Base-by-base conservation (phyloP, 805 yeast species). In the Starmerella davenportii region DNA sequence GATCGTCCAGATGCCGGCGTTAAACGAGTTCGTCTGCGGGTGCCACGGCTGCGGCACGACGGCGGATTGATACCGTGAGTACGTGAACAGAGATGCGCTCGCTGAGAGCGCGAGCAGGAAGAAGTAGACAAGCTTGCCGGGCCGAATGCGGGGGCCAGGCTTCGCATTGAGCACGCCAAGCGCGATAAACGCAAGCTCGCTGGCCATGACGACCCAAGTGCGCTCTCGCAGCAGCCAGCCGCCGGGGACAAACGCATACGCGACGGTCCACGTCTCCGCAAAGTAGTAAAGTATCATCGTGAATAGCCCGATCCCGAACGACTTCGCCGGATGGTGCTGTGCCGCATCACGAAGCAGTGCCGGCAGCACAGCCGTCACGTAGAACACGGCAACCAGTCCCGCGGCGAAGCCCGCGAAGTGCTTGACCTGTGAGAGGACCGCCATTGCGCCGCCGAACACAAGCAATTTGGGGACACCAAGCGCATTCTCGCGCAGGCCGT, bases 1-100 rank as follows among this genome's bases (percentile, higher is more conserved):
- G 46, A 90, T 76, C 18, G 96, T 87, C 98, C 98, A 90, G 44
- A 90, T 85, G 56, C 96, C 98, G 2, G 95, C 85, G 1, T 95
- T 84, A 50, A 90, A 70, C 4, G 80, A 56, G 48, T 74, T 70
- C 5, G 66, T 69, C n/a, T 66, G 66, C 13, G 82, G 75, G 50
- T 75, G 78, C 49, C 70, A 68, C 9, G 90, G 84, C 39, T 57
- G 57, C 13, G 85, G 84, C 24, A 72, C 74, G 14, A 59, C 61
- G 5, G 21, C 15, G 41, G 72, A 64, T 48, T 73, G 72, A 54
- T 74, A 65, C 40, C 84, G 64, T 30, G 64, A 53, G 40, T 73
- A 66, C 11, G 75, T 66, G 38, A 78, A 65, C 11, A 72, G 50
- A 3, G 71, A 62, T 3, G 74, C 58, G 11, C 7, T 7, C 15